Conservation (phyloP, 2,329 filamentous ascomycete species). For the Didymella pinodella region DNA sequence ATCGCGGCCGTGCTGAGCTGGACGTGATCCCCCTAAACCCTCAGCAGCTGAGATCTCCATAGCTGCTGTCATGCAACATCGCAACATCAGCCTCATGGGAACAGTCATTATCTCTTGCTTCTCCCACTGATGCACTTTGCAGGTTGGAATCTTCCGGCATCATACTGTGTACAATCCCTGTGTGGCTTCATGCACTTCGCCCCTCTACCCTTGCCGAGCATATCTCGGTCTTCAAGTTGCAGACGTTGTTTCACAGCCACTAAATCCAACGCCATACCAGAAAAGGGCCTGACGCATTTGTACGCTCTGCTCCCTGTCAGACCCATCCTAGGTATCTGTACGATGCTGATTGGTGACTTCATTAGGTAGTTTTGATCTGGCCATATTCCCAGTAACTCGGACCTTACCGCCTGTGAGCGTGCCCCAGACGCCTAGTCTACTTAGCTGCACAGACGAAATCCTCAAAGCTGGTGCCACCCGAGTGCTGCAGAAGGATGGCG, state of each 20-base stretch:
- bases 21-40: background rate
- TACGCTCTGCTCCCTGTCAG: conserved; percentile 18
- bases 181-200: conserved; percentile 14
- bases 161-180: background rate
- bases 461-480: conserved; percentile 29
- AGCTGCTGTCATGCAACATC: background rate
- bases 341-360: conserved; percentile 17
- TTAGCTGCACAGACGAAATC: conserved; percentile 28
- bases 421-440: conserved; percentile 32
- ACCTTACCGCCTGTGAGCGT: conserved; percentile 19
- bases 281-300: conserved; percentile 9
- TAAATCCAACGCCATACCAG: conserved; percentile 9
- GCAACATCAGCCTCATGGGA: background rate
- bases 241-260: conserved; percentile 16
- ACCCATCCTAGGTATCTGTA: conserved; percentile 11
- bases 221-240: conserved; percentile 18
- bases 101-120: background rate
- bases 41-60: background rate
- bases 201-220: conserved; percentile 12
- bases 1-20: background rate
- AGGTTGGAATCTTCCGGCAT: conserved; percentile 4
- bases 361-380: conserved; percentile 19
- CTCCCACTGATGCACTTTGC: background rate
- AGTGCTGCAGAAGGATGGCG: conserved; percentile 27
- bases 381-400: conserved; percentile 20